Evolutionary conservation across 2,329 filamentous ascomycete species (phyloP).

Genomic region (Ambrosiella cleistominuta): DNA sequence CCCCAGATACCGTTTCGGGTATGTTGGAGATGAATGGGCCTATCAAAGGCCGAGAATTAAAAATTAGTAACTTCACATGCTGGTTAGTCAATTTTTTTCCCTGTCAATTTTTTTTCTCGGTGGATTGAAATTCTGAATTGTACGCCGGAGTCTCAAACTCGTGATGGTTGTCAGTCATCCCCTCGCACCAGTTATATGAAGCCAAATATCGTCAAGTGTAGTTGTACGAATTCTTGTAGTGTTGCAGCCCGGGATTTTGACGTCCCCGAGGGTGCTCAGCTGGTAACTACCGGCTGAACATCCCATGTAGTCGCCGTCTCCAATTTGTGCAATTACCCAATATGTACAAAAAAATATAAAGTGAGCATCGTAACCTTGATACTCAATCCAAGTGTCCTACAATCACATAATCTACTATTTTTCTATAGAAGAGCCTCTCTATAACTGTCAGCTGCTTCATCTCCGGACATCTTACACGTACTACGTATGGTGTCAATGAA

Average conservation of each 20-base stretch:
- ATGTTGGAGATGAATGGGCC: not conserved
- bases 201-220: no score
- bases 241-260: not conserved
- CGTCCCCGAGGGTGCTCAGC: no score
- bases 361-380: no score
- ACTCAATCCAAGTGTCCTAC: no score
- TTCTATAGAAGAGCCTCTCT: no score
- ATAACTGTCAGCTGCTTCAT: no score
- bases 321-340: not conserved
- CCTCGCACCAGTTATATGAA: no score
- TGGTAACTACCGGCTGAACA: not conserved
- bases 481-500: no score
- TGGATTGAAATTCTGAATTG: not conserved
- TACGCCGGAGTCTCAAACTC: not conserved
- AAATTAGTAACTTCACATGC: not conserved
- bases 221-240: no score
- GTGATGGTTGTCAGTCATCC: not conserved
- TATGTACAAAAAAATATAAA: no score
- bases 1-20: not conserved
- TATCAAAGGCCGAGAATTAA: conserved; percentile 6
- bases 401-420: no score
- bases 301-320: not conserved
- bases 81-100: not conserved
- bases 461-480: no score
- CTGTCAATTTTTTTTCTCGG: not conserved